These are phyloP conservation scores for Pleurotus sapidus DNA, from an alignment of 768 basidiomycete species.

Conservation along the genomic window DNA sequence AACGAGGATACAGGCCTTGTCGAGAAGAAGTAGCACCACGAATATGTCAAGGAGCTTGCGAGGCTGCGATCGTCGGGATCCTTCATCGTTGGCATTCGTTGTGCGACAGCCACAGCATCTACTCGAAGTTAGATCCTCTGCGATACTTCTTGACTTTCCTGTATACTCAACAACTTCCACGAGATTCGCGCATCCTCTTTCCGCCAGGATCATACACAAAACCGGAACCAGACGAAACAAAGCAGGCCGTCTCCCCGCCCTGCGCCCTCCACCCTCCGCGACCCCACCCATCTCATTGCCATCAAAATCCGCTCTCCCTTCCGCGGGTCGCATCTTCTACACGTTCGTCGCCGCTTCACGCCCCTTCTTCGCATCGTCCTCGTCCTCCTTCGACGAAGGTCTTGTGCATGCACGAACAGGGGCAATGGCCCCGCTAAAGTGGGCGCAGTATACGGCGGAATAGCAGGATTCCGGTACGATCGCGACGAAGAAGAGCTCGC, in stretches of 20 bases:
- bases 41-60: slow-evolving; percentile 39
- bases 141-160: too few species aligned
- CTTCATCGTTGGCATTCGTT: slow-evolving; percentile 28
- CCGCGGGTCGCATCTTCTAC: slow-evolving; percentile 37
- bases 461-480: too few species aligned
- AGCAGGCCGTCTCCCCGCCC: neutral
- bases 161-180: too few species aligned
- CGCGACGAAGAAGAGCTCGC: too few species aligned
- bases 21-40: slow-evolving; percentile 35
- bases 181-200: too few species aligned
- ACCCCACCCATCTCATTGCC: slow-evolving; percentile 23
- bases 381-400: slow-evolving; percentile 45
- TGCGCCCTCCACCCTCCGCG: neutral
- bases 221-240: too few species aligned
- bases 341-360: slow-evolving; percentile 40
- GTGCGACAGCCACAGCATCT: too few species aligned
- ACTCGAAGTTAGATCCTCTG: too few species aligned
- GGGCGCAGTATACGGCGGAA: too few species aligned
- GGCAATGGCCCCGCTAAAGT: slow-evolving; percentile 40
- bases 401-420: slow-evolving; percentile 41
- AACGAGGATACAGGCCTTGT: slow-evolving; percentile 20
- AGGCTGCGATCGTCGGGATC: slow-evolving; percentile 29
- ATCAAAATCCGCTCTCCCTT: slow-evolving; percentile 23
- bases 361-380: slow-evolving; percentile 39
- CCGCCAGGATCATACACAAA: too few species aligned